Evolutionary conservation across 2,329 filamentous ascomycete genomes (phyloP), one percentile per base, ranked within the genome.

Genomic region (Epichloe gansuensis): DNA sequence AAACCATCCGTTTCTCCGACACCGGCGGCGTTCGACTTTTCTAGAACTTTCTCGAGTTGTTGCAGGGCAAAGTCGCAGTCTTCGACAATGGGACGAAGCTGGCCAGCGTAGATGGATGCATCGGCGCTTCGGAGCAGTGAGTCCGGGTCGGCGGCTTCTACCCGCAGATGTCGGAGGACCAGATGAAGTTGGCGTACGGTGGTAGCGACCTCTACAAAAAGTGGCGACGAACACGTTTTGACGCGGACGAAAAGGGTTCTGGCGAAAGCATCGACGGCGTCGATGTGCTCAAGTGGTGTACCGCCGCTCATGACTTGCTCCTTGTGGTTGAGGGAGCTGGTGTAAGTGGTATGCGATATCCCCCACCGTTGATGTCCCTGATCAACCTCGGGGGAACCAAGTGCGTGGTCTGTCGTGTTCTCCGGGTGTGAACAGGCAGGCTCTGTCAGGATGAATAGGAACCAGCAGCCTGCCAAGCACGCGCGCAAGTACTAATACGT

Each of bases 111-210:
- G 47, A 74, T 63, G 36, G 68, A 64, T 23, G 66, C 66, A 42
- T 66, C 60, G 1, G 66, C n/a, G 35, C 62, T 62, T 65, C 76
- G 76, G 15, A 84, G 68, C 11, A 75, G 67, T 9, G 80, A 82
- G 57, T 77, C 75, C 1, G 71, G 68, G 57, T 80, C 78, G 56
- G 76, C 72, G 40, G 74, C 73, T 65, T 83, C 80, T 56, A 73
- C 69, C 51, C 76, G 77, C 27, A 84, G 68, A 58, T 82, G 75
- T 51, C 77, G 75, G 6, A 84, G 68, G 12, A 75, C 74, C 5
- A 72, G 72, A 57, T 82, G 74, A 41, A 84, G 67, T 43, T 69
- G 69, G 51, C 73, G 74, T 40, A 82, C 72, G 38, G 74, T 72
- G 13, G 65, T 61, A 13, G 76, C 71, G 46, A 78, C 69, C 44